These are phyloP conservation scores for Candida berthetii DNA, from an alignment of 805 yeast genomes.

Conservation along the genomic window DNA sequence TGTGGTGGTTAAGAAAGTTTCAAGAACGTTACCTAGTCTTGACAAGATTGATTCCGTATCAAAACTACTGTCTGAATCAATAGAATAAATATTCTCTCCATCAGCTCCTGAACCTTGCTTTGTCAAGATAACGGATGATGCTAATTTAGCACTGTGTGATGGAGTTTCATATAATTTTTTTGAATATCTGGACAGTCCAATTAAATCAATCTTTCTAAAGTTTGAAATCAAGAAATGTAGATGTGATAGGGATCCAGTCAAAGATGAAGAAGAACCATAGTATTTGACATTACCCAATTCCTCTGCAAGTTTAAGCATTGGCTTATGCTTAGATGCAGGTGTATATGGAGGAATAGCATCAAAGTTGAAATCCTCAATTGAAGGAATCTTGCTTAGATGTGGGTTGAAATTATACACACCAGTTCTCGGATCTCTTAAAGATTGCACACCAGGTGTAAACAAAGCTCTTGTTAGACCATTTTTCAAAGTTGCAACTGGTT, in stretches of 20 bases:
- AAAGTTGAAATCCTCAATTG: constrained; percentile 62
- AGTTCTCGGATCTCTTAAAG: constrained; percentile 71
- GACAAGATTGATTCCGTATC: constrained; percentile 66
- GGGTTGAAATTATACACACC: constrained; percentile 65
- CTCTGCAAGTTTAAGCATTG: constrained; percentile 43
- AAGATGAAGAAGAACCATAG: constrained; percentile 81
- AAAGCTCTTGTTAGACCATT: constrained; percentile 67
- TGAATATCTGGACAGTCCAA: constrained; percentile 35
- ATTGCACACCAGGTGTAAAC: constrained; percentile 78
- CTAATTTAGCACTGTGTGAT: constrained; percentile 38
- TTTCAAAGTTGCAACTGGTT: constrained; percentile 42
- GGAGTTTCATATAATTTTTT: constrained; percentile 23
- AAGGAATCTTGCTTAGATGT: constrained; percentile 49
- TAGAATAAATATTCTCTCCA: constrained; percentile 42
- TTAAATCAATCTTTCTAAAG: constrained; percentile 44
- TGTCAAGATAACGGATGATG: constrained; percentile 55
- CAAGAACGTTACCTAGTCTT: constrained; percentile 73
- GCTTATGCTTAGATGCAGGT: constrained; percentile 60
- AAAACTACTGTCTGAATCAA: constrained; percentile 64
- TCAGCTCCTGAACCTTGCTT: constrained; percentile 13
- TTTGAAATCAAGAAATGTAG: constrained; percentile 68
- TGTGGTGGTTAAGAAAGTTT: constrained; percentile 62
- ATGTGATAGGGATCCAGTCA: constrained; percentile 73
- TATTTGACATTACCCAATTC: constrained; percentile 25
- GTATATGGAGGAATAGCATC: constrained; percentile 49